Base-by-base conservation (phyloP, 2,329 filamentous ascomycete genomes). In the Aspergillus persii region DNA sequence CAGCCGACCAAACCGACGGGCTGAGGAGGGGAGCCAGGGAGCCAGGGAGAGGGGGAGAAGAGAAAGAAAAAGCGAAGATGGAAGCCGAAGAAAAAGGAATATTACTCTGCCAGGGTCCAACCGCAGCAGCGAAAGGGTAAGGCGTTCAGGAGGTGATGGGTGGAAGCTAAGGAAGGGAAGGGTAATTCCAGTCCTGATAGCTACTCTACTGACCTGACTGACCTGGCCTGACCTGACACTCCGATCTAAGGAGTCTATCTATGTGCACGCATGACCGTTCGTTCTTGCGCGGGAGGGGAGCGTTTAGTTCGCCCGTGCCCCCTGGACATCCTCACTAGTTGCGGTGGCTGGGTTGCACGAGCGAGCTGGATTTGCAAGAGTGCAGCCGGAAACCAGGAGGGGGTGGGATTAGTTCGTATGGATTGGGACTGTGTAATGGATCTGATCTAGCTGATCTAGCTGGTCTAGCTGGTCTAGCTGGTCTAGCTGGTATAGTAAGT, bases 241-340 rank as follows among this genome's bases (percentile, higher is more conserved):
- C 2, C 18, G 18, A 23, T 23, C 18, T 23, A 23, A 23, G 18
- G 18, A 23, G 18, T 23, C 60, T 66, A 71, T 67, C 64, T 66
- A 67, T 64, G 67, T 64, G 67, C 63, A 70, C 70, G 66, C 70
- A 73, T 73, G 69, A 72, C 68, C 68, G 62, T 64, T 66, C 60
- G 58, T 36, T 59, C 65, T 56, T 61, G 62, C 66, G 64, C 60
- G 57, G 57, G 65, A 66, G 65, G 62, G 64, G 66, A 68, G 64
- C 62, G 63, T 60, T 67, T 67, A 64, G 62, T 50, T 39, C 33
- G 51, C 18, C 44, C 44, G 44, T 47, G 44, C 27, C 44, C 44
- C 44, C 36, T 41, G 36, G 36, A 15, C 36, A 39, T 39, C 36
- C n/a, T 15, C 36, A 41, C 36, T 41, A 39, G 36, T 36, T 36